Evolutionary conservation across 305 asterid genomes (phyloP).

Genomic region (Fraxinus floribunda): DNA sequence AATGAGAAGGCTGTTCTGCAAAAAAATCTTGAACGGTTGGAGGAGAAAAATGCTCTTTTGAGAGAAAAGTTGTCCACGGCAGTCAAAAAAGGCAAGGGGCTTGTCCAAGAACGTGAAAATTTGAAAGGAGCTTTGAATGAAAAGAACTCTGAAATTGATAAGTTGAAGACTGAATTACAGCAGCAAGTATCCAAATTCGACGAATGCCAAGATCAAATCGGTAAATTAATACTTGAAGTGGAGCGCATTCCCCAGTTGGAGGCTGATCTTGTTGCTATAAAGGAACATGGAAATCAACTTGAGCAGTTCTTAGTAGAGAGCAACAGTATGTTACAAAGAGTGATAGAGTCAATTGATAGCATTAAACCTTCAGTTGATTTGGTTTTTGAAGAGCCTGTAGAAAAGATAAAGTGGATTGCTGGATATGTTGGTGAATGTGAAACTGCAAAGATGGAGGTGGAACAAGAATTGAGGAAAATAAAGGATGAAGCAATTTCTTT

Average conservation of each 20-base stretch:
- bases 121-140: conserved; percentile 65
- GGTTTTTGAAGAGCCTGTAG: conserved; percentile 57
- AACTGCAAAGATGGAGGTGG: conserved; percentile 49
- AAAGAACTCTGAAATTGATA: conserved; percentile 66
- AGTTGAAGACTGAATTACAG: conserved; percentile 65
- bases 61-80: conserved; percentile 94
- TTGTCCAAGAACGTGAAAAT: conserved; percentile 89
- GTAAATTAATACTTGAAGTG: conserved; percentile 54
- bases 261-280: conserved; percentile 47
- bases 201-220: conserved; percentile 61
- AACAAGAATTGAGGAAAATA: conserved; percentile 58
- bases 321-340: conserved; percentile 61
- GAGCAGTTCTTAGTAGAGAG: conserved; percentile 71
- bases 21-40: conserved; percentile 65
- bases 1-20: conserved; percentile 58
- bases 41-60: conserved; percentile 73
- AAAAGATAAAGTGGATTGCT: conserved; percentile 74
- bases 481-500: conserved; percentile 56
- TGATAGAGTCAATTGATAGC: conserved; percentile 66
- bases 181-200: conserved; percentile 39
- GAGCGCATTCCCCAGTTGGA: conserved; percentile 58
- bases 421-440: conserved; percentile 52
- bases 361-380: conserved; percentile 53
- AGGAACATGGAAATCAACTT: conserved; percentile 62
- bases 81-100: conserved; percentile 94